phyloP scores from a whole-genome alignment of 768 basidiomycete species.

The Podaxis sp. region DNA sequence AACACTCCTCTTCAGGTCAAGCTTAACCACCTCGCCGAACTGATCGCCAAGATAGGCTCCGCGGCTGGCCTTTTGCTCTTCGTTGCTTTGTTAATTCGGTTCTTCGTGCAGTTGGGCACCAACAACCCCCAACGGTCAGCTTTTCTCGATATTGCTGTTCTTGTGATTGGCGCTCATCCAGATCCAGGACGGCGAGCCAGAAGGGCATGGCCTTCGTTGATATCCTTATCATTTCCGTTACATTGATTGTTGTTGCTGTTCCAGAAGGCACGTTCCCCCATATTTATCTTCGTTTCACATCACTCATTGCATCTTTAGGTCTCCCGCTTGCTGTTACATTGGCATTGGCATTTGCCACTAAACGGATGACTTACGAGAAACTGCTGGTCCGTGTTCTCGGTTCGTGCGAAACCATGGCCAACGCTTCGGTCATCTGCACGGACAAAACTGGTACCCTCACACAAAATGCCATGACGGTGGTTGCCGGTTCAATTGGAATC shows the following conservation, averaged over 20 bases:
- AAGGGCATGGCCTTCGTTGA: slow-evolving; percentile 92
- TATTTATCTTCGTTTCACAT: slow-evolving; percentile 11
- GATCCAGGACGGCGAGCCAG: slow-evolving; percentile 61
- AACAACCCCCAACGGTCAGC: slow-evolving; percentile 55
- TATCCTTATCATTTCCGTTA: slow-evolving; percentile 93
- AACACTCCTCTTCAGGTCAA: slow-evolving; percentile 94
- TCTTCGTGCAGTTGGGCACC: slow-evolving; percentile 84
- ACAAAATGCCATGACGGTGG: slow-evolving; percentile 93
- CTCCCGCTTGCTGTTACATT: slow-evolving; percentile 95
- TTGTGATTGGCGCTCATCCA: neutral
- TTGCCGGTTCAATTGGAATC: slow-evolving; percentile 92
- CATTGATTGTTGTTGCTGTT: slow-evolving; percentile 57
- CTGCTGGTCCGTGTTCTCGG: slow-evolving; percentile 93
- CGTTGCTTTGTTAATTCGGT: slow-evolving; percentile 83
- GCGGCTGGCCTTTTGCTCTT: slow-evolving; percentile 83
- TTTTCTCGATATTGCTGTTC: slow-evolving; percentile 6
- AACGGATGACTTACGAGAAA: slow-evolving; percentile 96
- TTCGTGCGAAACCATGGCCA: slow-evolving; percentile 99
- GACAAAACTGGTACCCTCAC: slow-evolving; percentile 98
- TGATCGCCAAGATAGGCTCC: slow-evolving; percentile 91
- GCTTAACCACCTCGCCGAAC: slow-evolving; percentile 89
- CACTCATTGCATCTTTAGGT: slow-evolving; percentile 41
- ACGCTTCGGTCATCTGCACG: slow-evolving; percentile 93
- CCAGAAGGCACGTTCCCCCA: slow-evolving; percentile 37
- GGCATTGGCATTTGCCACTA: slow-evolving; percentile 95